Evolutionary conservation across 23 red algal genomes (phyloP), one percentile per base, ranked within the genome.

Genomic region (Cyanidiococcus yangmingshanensis): DNA sequence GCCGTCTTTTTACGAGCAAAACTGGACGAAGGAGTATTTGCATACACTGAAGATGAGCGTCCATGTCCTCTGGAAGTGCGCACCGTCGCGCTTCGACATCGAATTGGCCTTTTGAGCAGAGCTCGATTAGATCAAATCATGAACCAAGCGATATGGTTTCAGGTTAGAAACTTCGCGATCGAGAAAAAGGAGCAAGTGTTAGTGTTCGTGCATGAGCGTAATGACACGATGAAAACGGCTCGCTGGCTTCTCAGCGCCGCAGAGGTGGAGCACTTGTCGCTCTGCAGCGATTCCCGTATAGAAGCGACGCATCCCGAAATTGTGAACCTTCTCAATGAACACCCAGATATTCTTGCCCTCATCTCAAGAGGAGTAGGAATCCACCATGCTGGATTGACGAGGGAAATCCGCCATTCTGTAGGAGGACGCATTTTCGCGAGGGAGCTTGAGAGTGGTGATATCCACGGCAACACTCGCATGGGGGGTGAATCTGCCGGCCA

Each of bases 401-500:
- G 94, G 41, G 82, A 58, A 40, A 88, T 91, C 68, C 74, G 94
- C 34, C 76, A 81, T 30, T 37, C 86, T 35, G 85, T 98, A n/a
- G 2, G 94, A 98, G 79, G 71, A 67, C 18, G 45, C 91, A 25
- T 98, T 98, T 79, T 81, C 77, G 26, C 74, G 59, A 17, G 87
- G 87, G 15, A 83, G 85, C 39, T 57, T 98, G 39, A 82, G 85
- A 2, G 86, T 91, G 50, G 54, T 98, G 57, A 81, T 91, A 40
- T 92, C 83, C 32, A 98, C 94, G 33, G 87, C 94, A 38, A 98
- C 94, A 0, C 59, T 98, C 18, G 94, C 94, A 1, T 98, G 94
- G 94, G 94, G 94, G 21, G 94, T 98, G 34, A 98, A 98, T 80
- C 71, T 98, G 0, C 94, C 94, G n/a, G 94, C 94, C n/a, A 88